Percentiles rank a stretch among this genome's conserved stretches.
Evolutionary conservation across 495 filamentous ascomycete genomes (phyloP).

Genomic region (Immersiella caudata): DNA sequence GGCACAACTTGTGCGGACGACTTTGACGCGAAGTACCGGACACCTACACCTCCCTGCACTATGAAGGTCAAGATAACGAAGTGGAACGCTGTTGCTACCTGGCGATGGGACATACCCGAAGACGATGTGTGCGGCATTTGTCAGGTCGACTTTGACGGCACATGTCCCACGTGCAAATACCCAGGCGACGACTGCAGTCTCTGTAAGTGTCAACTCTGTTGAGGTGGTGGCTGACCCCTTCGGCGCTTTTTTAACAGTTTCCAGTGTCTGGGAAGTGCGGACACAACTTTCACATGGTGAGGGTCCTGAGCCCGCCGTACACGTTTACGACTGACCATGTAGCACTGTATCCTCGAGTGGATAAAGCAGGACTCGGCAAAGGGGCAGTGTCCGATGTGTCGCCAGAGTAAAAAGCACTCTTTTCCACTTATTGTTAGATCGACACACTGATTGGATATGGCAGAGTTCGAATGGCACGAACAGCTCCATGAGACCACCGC

Average conservation of each 20-base stretch:
- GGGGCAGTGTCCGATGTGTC: conserved; percentile 96
- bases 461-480: conserved; percentile 70
- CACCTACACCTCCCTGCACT: neutral
- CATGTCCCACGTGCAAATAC: conserved; percentile 96
- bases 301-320: conserved; percentile 9
- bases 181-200: conserved; percentile 95
- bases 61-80: conserved; percentile 95
- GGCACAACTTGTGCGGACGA: no score
- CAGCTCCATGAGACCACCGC: conserved; percentile 28
- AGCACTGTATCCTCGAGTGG: conserved; percentile 98
- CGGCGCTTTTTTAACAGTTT: conserved; percentile 7
- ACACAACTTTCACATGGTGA: conserved; percentile 96
- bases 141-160: conserved; percentile 95
- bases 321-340: neutral
- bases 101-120: conserved; percentile 97
- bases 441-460: neutral
- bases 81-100: conserved; percentile 93
- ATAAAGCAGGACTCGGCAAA: conserved; percentile 92
- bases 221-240: neutral
- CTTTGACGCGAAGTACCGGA: no score
- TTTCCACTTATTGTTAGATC: neutral
- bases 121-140: conserved; percentile 99
- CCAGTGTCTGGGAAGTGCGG: conserved; percentile 93
- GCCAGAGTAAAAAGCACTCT: conserved; percentile 79
- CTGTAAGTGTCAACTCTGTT: conserved; percentile 56